Evolutionary conservation across 169 alveolate genomes (phyloP).

Genomic region (Plasmodium fragile): DNA sequence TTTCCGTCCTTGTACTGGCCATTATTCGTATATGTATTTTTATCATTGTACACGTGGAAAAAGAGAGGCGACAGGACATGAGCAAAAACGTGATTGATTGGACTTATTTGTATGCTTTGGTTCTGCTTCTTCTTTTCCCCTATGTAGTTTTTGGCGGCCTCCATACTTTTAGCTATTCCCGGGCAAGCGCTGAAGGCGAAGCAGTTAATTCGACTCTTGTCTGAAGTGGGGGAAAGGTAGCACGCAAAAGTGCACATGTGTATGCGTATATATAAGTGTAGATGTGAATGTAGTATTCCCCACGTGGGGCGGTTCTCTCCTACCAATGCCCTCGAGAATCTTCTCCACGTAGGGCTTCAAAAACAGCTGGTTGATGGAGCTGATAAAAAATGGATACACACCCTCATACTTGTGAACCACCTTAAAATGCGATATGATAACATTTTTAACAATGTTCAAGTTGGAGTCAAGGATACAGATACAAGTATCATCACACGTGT

Average conservation of each 20-base stretch:
- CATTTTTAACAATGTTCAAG: conserved; percentile 47
- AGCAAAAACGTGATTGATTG: conserved; percentile 67
- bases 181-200: conserved; percentile 64
- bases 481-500: conserved; percentile 75
- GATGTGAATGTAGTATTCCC: not conserved
- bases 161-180: conserved; percentile 67
- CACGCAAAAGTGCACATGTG: not conserved
- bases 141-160: conserved; percentile 63
- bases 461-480: conserved; percentile 51
- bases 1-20: conserved; percentile 21
- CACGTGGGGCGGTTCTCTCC: not conserved
- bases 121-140: conserved; percentile 34
- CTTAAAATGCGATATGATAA: conserved; percentile 59
- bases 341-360: conserved; percentile 52
- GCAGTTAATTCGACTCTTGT: conserved; percentile 14
- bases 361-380: conserved; percentile 50
- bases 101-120: conserved; percentile 27
- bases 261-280: not conserved
- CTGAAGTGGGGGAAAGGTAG: not conserved
- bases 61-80: conserved; percentile 69
- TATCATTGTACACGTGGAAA: conserved; percentile 38
- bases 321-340: conserved; percentile 39
- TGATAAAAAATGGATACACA: conserved; percentile 66
- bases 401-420: conserved; percentile 70
- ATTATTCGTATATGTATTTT: conserved; percentile 53